Base-by-base conservation (phyloP, 139 green algal genomes). In the Chlorella vulgaris region DNA sequence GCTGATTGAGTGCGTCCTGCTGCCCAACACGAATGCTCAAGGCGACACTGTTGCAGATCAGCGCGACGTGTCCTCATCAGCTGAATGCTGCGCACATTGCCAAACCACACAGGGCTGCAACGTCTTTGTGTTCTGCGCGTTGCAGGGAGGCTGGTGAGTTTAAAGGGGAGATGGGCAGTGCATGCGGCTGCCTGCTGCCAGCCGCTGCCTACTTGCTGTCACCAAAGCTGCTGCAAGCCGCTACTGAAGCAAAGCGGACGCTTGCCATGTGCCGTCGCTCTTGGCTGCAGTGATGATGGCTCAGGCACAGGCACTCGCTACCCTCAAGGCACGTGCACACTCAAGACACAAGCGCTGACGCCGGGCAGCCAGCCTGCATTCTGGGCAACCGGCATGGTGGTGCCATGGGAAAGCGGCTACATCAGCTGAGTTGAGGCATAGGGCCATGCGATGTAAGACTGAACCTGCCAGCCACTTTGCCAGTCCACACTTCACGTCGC, bases 371-470 rank as follows among this genome's bases (percentile, higher is more conserved):
- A 65, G 55, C 55, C 55, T 21, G 55, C 15, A 31, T 65, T 31
- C 22, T 65, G 28, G 5, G 55, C 55, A 31, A 28, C 15, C 15
- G 55, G 55, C 18, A 5, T 21, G 18, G 22, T 65, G 15, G 55
- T 65, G 55, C 15, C 18, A 15, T 65, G 55, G 55, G 21, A 8
- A 15, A 65, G 55, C 21, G 55, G 55, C 15, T 65, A 65, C 55
- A 28, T 65, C 55, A 65, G 55, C 55, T 65, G 55, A 65, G 47
- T n/a, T n/a, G n/a, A n/a, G n/a, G n/a, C n/a, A n/a, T n/a, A n/a
- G n/a, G n/a, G n/a, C n/a, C n/a, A n/a, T n/a, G n/a, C n/a, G n/a
- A n/a, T n/a, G n/a, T n/a, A n/a, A n/a, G n/a, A n/a, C n/a, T n/a
- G n/a, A n/a, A n/a, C n/a, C n/a, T n/a, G n/a, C n/a, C n/a, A n/a